Evolutionary conservation across 2,329 filamentous ascomycete genomes (phyloP).

Genomic region (Malbranchea zuffiana): DNA sequence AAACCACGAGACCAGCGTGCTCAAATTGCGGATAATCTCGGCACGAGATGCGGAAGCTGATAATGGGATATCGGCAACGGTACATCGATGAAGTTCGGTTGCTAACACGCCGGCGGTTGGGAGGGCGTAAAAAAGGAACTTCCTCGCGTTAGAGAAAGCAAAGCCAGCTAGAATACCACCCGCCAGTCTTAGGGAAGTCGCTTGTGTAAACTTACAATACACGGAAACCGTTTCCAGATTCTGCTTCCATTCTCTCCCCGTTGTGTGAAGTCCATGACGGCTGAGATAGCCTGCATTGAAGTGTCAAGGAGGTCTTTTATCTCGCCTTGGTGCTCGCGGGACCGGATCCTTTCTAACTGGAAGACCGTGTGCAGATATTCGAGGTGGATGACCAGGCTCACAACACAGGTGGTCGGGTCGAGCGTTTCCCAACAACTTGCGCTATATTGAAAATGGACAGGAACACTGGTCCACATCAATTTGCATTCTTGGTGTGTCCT

Average conservation of each 20-base stretch:
- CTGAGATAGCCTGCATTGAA: constrained; percentile 17
- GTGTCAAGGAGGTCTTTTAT: constrained; percentile 16
- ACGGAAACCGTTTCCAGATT: no score
- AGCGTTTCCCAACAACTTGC: constrained; percentile 11
- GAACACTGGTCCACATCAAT: constrained; percentile 15
- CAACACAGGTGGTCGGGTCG: constrained; percentile 9
- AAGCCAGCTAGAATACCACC: not conserved
- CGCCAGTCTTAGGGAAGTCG: not conserved
- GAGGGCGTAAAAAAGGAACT: constrained; percentile 17
- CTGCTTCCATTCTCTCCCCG: no score
- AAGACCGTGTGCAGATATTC: constrained; percentile 18
- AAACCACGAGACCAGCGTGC: constrained; percentile 17
- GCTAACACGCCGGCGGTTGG: constrained; percentile 17
- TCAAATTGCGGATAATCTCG: constrained; percentile 19
- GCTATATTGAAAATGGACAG: constrained; percentile 16
- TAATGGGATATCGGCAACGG: constrained; percentile 14
- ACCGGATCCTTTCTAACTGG: constrained; percentile 19
- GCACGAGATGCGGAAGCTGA: constrained; percentile 16
- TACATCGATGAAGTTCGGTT: constrained; percentile 18
- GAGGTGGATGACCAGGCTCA: constrained; percentile 15
- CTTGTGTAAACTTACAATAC: not conserved
- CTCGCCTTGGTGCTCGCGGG: constrained; percentile 13
- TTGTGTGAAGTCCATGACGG: constrained; percentile 17
- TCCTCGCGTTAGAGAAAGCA: not conserved
- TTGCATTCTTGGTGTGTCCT: constrained; percentile 16